Percentiles rank a stretch among this genome's conserved stretches.
These are phyloP conservation scores for Trichoderma guizhouense DNA, from an alignment of 2,329 filamentous ascomycete genomes.

Conservation along the genomic window DNA sequence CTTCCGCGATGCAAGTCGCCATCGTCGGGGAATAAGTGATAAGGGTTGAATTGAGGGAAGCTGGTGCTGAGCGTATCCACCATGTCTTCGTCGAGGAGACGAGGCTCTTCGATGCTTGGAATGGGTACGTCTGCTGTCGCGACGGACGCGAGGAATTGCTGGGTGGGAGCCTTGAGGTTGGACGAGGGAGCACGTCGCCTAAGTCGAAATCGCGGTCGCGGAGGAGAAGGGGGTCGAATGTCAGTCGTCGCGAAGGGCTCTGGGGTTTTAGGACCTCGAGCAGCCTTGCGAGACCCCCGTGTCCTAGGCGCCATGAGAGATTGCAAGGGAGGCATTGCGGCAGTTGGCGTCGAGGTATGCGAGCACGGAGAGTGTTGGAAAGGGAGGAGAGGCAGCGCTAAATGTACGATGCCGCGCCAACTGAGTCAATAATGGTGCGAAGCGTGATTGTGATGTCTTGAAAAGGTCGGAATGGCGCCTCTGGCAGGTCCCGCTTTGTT, in stretches of 20 bases:
- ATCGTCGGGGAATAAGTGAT: slow-evolving; percentile 27
- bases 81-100: slow-evolving; percentile 45
- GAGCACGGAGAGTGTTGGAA: not conserved
- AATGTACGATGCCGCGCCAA: not conserved
- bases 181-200: slow-evolving; percentile 54
- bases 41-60: slow-evolving; percentile 36
- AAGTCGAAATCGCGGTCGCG: slow-evolving; percentile 52
- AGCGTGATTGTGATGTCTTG: slow-evolving; percentile 17
- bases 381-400: not conserved
- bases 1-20: slow-evolving; percentile 37
- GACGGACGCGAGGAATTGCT: slow-evolving; percentile 65
- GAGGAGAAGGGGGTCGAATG: slow-evolving; percentile 46
- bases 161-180: slow-evolving; percentile 54
- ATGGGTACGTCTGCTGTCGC: slow-evolving; percentile 62
- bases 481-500: not conserved
- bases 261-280: slow-evolving; percentile 46
- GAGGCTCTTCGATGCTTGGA: slow-evolving; percentile 60
- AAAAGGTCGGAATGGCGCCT: slow-evolving; percentile 5
- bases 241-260: slow-evolving; percentile 43
- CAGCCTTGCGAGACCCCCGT: slow-evolving; percentile 40
- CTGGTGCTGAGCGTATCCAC: slow-evolving; percentile 33
- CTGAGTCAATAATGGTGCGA: slow-evolving; percentile 2
- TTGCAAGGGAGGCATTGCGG: slow-evolving; percentile 46
- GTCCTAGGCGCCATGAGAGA: slow-evolving; percentile 44
- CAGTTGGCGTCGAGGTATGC: slow-evolving; percentile 24